These are phyloP conservation scores for Parachaetomium inaequale DNA, from an alignment of 495 filamentous ascomycete species.

Conservation along the genomic window DNA sequence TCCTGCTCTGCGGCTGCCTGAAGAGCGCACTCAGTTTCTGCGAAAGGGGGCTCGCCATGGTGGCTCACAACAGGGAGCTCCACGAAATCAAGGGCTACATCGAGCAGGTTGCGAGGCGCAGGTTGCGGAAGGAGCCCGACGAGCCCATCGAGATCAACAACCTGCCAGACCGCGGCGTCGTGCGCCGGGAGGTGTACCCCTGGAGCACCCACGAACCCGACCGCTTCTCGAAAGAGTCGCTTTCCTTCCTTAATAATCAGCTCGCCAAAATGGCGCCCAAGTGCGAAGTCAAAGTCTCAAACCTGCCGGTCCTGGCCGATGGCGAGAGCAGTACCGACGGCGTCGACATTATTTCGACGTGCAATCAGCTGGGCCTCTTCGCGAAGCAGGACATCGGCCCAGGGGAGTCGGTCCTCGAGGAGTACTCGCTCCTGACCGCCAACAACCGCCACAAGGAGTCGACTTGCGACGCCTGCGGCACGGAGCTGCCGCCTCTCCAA, in stretches of 20 bases:
- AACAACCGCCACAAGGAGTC: conserved; percentile 76
- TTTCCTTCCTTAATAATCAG: conserved; percentile 63
- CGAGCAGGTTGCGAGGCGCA: conserved; percentile 43
- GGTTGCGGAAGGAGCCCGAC: conserved; percentile 38
- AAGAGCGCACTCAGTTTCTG: conserved; percentile 67
- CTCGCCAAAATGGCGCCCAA: conserved; percentile 64
- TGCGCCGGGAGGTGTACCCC: conserved; percentile 83
- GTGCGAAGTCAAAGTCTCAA: conserved; percentile 65
- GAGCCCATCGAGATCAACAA: conserved; percentile 47
- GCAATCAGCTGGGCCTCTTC: conserved; percentile 81
- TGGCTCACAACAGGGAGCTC: conserved; percentile 47
- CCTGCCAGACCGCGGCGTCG: conserved; percentile 68
- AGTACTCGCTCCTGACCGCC: conserved; percentile 76
- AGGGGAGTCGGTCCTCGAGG: conserved; percentile 71
- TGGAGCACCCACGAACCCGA: conserved; percentile 92
- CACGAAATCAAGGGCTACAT: conserved; percentile 46
- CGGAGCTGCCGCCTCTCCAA: conserved; percentile 62
- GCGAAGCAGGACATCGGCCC: conserved; percentile 75
- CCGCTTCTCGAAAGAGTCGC: conserved; percentile 64
- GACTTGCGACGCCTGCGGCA: conserved; percentile 82
- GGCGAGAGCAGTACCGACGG: conserved; percentile 40
- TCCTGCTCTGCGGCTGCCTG: conserved; percentile 65
- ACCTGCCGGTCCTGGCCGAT: conserved; percentile 64
- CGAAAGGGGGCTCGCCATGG: conserved; percentile 45
- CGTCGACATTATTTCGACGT: conserved; percentile 49